Evolutionary conservation across 208 protist species (phyloP).

Genomic region (Trichomonas tenax): DNA sequence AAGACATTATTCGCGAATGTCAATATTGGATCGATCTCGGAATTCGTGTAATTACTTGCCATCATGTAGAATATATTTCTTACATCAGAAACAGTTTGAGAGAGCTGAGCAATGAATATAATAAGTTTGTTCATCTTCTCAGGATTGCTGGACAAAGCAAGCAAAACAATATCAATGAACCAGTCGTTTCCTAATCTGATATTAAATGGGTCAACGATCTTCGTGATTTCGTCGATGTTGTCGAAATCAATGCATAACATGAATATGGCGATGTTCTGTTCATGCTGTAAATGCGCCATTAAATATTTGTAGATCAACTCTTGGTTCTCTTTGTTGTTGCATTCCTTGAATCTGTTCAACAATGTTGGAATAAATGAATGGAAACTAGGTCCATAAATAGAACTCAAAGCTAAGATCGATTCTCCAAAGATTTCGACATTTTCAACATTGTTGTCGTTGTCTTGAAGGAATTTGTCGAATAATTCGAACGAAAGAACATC

Average conservation of each 20-base stretch:
- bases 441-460: neutral
- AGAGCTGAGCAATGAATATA: neutral
- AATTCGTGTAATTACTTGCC: neutral
- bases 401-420: neutral
- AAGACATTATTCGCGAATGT: neutral
- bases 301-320: neutral
- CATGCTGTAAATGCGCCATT: neutral
- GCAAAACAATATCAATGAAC: neutral
- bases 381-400: neutral
- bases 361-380: neutral
- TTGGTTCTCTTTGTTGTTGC: neutral
- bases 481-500: neutral
- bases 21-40: neutral
- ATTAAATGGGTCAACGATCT: neutral
- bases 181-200: neutral
- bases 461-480: neutral
- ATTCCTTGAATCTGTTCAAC: neutral
- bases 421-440: neutral
- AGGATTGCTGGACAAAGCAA: neutral
- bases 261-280: neutral
- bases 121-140: neutral
- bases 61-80: neutral
- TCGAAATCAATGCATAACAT: neutral
- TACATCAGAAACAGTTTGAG: neutral
- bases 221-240: neutral